Evolutionary conservation across 495 filamentous ascomycete genomes (phyloP).

Genomic region (Aspergillus incahuasiensis): DNA sequence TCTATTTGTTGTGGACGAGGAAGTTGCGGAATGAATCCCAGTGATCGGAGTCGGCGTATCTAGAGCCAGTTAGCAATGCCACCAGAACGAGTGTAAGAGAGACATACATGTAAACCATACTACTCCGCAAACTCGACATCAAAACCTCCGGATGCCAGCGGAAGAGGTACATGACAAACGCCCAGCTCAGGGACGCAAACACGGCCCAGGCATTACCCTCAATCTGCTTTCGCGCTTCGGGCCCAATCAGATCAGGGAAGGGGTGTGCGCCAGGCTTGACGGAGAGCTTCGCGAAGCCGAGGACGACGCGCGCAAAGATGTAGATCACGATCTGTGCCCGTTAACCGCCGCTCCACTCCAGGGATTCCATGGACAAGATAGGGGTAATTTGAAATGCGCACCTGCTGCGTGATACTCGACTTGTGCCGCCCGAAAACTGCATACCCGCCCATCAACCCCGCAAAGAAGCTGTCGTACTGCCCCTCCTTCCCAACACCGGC

Average conservation of each 20-base stretch:
- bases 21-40: slow-evolving; percentile 81
- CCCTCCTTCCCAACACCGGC: slow-evolving; percentile 59
- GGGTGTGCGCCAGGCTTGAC: slow-evolving; percentile 58
- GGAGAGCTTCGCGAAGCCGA: slow-evolving; percentile 76
- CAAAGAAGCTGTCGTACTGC: slow-evolving; percentile 77
- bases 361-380: neutral
- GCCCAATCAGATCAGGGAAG: slow-evolving; percentile 37
- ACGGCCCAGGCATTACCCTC: slow-evolving; percentile 76
- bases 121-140: slow-evolving; percentile 84
- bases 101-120: slow-evolving; percentile 96
- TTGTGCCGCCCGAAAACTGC: slow-evolving; percentile 83
- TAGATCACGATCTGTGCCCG: slow-evolving; percentile 76
- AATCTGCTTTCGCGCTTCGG: slow-evolving; percentile 46
- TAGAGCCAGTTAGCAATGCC: slow-evolving; percentile 28
- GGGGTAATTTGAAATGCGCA: slow-evolving; percentile 16
- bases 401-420: slow-evolving; percentile 84
- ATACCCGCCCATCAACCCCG: slow-evolving; percentile 90
- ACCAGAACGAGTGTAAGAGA: neutral
- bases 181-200: slow-evolving; percentile 89
- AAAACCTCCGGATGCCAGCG: slow-evolving; percentile 84
- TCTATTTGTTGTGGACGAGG: slow-evolving; percentile 78
- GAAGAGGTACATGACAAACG: slow-evolving; percentile 91
- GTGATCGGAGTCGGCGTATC: slow-evolving; percentile 67
- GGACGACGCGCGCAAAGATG: slow-evolving; percentile 85
- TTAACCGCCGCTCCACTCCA: neutral